Base-by-base conservation (phyloP, 1,139 yeast species). In the Insectozyma bohioensis region DNA sequence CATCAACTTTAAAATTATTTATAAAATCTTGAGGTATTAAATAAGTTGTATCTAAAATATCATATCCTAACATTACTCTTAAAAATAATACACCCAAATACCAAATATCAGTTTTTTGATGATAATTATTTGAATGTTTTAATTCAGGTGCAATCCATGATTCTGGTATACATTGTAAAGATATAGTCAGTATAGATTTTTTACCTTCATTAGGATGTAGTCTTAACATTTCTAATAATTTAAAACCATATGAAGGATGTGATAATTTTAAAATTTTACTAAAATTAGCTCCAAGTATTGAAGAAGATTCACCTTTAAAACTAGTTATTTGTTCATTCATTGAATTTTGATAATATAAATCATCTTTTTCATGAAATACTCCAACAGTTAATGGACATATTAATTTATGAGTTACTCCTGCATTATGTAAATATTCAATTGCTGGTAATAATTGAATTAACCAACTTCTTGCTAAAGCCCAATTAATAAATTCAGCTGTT, bases 31-130 rank as follows among this genome's bases (percentile, higher is more conserved):
- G 61, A 0, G 97, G 96, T 2, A 77, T 65, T 16, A 11, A n/a
- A 47, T 64, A 85, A 8, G 72, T 73, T 10, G 70, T 58, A 1
- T 73, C 61, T 0, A 81, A 39, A 3, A 53, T 41, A 30, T 57
- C 49, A 30, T 49, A 52, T 6, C 95, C 95, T 26, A 80, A 63
- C 52, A 88, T 75, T 49, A 87, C 71, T 41, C 85, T 78, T 17
- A 85, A 63, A 47, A 92, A 81, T 4, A 85, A 58, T 0, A 85
- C 86, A 3, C 97, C 98, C 31, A 90, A 62, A 47, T 85, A 85
- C 96, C 97, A 92, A 5, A 94, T 82, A 59, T 94, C 98, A 0
- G 96, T 80, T 51, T 87, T 86, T 37, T 82, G 85, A 8, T 83
- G 81, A 12, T 56, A 46, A 24, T 55, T 63, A 10, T 61, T 59